phyloP scores from a whole-genome alignment of 2,329 filamentous ascomycete species.

The Pseudopyricularia cyperi region DNA sequence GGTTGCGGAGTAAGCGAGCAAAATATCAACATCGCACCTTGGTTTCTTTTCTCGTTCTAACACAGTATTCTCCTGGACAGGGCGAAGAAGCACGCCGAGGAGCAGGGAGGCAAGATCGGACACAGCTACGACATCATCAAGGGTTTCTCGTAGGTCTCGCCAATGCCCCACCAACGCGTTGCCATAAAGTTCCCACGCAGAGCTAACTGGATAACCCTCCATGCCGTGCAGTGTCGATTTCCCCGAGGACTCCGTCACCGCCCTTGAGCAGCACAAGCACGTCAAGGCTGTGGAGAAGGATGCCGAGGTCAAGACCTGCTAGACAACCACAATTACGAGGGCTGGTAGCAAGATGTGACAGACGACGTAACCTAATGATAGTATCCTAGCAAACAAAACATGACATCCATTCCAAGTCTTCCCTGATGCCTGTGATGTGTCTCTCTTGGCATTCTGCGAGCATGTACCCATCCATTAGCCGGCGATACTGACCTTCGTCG shows the following conservation, averaged over 20 bases:
- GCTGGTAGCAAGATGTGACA: neutral
- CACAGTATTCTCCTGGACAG: constrained; percentile 24
- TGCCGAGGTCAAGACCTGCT: constrained; percentile 58
- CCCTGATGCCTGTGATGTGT: too few species aligned
- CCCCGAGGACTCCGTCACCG: constrained; percentile 50
- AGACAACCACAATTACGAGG: constrained; percentile 21
- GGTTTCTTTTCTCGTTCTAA: neutral
- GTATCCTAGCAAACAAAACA: too few species aligned
- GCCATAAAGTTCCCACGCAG: neutral
- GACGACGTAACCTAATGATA: neutral
- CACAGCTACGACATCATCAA: constrained; percentile 82
- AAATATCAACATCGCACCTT: neutral
- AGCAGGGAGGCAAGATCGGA: constrained; percentile 71
- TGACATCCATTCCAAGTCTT: too few species aligned
- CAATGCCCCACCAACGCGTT: neutral
- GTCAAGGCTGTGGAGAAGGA: constrained; percentile 67
- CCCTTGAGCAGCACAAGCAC: constrained; percentile 56
- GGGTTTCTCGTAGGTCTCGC: constrained; percentile 70
- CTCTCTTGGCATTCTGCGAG: too few species aligned
- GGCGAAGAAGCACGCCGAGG: constrained; percentile 60
- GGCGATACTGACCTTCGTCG: too few species aligned
- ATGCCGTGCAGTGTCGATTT: constrained; percentile 51
- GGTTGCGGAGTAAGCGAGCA: constrained; percentile 46
- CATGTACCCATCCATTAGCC: too few species aligned
- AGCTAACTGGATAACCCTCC: constrained; percentile 4